phyloP scores from a whole-genome alignment of 352 stramenopile species.

The Globisporangium sylvaticum region DNA sequence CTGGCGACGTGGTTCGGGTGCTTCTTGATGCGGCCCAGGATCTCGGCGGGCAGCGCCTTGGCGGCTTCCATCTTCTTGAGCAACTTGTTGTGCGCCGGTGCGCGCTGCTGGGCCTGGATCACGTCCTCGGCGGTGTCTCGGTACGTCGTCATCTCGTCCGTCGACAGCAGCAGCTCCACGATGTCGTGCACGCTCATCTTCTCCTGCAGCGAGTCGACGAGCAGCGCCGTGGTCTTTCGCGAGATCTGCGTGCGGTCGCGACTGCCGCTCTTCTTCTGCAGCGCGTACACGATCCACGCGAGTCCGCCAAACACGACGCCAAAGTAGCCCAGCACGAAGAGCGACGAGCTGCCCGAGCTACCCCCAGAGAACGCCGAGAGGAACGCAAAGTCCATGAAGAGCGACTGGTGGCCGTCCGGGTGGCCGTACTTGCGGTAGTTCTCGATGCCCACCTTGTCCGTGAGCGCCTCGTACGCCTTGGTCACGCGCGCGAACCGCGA shows the following conservation, averaged over 20 bases:
- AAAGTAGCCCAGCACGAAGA: conserved; percentile 79
- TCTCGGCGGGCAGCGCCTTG: conserved; percentile 53
- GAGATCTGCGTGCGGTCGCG: conserved; percentile 67
- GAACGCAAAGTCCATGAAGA: conserved; percentile 70
- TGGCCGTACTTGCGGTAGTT: conserved; percentile 84
- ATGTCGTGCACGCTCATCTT: conserved; percentile 82
- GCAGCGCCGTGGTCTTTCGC: conserved; percentile 32
- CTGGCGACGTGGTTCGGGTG: conserved; percentile 57
- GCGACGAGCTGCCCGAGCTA: conserved; percentile 34
- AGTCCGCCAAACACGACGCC: conserved; percentile 52
- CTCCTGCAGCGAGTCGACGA: conserved; percentile 50
- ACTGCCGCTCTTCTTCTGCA: conserved; percentile 47
- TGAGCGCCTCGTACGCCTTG: conserved; percentile 86
- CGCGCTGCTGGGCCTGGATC: conserved; percentile 43
- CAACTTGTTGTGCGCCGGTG: conserved; percentile 73
- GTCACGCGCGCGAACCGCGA: conserved; percentile 64
- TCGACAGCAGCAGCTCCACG: conserved; percentile 71
- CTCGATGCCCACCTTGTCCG: conserved; percentile 56
- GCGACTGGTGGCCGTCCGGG: conserved; percentile 72
- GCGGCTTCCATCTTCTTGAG: conserved; percentile 79
- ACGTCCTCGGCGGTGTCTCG: conserved; percentile 29
- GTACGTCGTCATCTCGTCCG: conserved; percentile 64
- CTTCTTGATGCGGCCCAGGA: conserved; percentile 74
- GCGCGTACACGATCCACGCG: conserved; percentile 54
- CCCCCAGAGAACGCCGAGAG: conserved; percentile 45